Evolutionary conservation across 495 filamentous ascomycete species (phyloP).

Genomic region (Echria macrotheca): DNA sequence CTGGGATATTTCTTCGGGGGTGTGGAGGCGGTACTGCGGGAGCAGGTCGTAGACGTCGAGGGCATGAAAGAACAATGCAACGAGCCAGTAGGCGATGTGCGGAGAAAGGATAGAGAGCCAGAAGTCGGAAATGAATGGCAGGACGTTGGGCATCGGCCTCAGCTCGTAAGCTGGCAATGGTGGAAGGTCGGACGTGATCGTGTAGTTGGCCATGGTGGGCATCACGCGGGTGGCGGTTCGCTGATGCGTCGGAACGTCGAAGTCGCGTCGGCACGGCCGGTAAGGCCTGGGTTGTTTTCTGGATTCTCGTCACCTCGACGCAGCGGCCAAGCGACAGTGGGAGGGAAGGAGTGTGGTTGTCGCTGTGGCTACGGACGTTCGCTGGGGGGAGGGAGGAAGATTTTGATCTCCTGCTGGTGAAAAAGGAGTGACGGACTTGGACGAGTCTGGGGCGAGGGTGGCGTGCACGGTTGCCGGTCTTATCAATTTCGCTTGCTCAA

Average conservation of each 20-base stretch:
- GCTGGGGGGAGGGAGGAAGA: not conserved
- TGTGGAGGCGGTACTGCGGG: constrained; percentile 84
- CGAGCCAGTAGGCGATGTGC: constrained; percentile 80
- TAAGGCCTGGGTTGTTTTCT: not conserved
- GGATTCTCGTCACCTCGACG: not conserved
- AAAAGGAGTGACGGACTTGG: constrained; percentile 5
- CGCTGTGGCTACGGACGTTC: not conserved
- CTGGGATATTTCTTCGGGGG: constrained; percentile 78
- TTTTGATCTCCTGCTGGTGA: constrained; percentile 4
- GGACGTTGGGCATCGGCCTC: constrained; percentile 58
- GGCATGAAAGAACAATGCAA: constrained; percentile 82
- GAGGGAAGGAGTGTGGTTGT: not conserved
- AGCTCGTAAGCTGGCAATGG: constrained; percentile 72
- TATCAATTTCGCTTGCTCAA: constrained; percentile 17
- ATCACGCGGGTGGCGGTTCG: constrained; percentile 12
- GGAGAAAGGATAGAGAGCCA: constrained; percentile 67
- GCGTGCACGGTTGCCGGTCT: constrained; percentile 9
- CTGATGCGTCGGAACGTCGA: constrained; percentile 4
- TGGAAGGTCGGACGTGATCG: constrained; percentile 51
- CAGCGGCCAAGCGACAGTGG: not conserved
- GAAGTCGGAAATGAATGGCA: constrained; percentile 76
- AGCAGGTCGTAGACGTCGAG: constrained; percentile 79
- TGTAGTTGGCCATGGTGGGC: constrained; percentile 42
- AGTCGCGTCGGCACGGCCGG: constrained; percentile 8
- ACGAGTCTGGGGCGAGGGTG: not conserved